These are phyloP conservation scores for Garcia nutans DNA, from an alignment of 345 rosid genomes.

Conservation along the genomic window DNA sequence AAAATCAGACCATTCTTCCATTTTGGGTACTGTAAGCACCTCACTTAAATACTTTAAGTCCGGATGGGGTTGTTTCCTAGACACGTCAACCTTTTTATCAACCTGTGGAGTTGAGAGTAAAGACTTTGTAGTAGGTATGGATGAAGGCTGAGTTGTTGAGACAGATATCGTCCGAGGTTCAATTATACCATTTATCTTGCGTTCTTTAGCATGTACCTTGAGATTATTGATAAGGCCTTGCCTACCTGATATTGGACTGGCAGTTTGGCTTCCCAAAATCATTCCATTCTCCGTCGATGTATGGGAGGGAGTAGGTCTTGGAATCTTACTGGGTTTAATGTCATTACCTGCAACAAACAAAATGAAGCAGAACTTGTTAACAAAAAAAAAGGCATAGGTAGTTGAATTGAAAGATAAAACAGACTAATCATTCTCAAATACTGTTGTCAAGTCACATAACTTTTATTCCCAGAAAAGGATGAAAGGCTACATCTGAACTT, in stretches of 20 bases:
- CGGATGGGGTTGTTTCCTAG: conserved; percentile 60
- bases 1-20: conserved; percentile 47
- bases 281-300: conserved; percentile 45
- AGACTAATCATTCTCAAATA: conserved; percentile 1
- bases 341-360: conserved; percentile 44
- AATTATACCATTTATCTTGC: conserved; percentile 44
- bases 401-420: background rate
- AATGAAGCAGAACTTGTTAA: conserved; percentile 3
- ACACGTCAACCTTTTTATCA: conserved; percentile 38
- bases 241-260: conserved; percentile 27
- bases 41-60: conserved; percentile 57
- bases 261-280: conserved; percentile 37
- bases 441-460: background rate
- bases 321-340: conserved; percentile 44
- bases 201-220: conserved; percentile 40
- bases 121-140: conserved; percentile 31
- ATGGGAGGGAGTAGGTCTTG: conserved; percentile 31
- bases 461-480: background rate
- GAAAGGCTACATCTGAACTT: background rate
- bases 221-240: conserved; percentile 24
- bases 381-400: background rate
- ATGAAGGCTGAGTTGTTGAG: conserved; percentile 22
- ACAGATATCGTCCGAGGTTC: background rate
- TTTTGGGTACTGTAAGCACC: conserved; percentile 53
- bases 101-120: conserved; percentile 26